Evolutionary conservation across 176 grass and related monocot species (phyloP).

Genomic region (Carex littledalei): DNA sequence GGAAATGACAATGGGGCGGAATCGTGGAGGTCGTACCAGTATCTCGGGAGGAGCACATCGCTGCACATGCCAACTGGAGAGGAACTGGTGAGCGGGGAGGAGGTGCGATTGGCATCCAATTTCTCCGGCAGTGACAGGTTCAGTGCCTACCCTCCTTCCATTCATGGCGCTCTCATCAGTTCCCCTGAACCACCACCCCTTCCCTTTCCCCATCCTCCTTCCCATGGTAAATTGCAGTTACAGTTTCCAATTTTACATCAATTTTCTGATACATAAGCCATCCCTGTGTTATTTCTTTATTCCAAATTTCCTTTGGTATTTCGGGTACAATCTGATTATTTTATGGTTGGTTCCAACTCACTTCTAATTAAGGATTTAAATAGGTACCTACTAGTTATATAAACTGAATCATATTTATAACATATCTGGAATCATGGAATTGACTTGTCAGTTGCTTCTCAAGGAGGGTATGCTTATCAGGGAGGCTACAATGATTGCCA

Average conservation of each 20-base stretch:
- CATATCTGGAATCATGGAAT: background rate
- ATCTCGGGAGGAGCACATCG: conserved; percentile 58
- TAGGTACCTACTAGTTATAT: background rate
- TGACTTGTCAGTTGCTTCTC: conserved; percentile 39
- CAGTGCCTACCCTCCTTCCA: conserved; percentile 49
- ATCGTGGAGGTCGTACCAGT: conserved; percentile 43
- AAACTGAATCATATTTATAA: background rate
- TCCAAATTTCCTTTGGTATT: background rate
- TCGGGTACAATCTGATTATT: background rate
- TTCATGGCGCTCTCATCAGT: conserved; percentile 53
- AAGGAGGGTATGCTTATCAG: conserved; percentile 40
- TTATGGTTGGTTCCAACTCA: background rate
- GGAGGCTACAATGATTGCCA: conserved; percentile 36
- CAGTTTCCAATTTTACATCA: background rate
- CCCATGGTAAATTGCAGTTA: background rate
- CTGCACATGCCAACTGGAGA: conserved; percentile 18
- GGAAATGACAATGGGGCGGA: background rate
- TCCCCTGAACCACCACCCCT: conserved; percentile 19
- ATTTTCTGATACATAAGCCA: background rate
- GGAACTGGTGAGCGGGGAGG: conserved; percentile 61
- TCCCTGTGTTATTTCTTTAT: background rate
- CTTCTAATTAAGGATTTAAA: background rate
- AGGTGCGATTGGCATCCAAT: conserved; percentile 57
- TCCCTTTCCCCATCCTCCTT: conserved; percentile 5
- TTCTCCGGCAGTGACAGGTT: conserved; percentile 38